Conservation (phyloP, 2,329 filamentous ascomycete species). For the Aspergillus novoparasiticus region DNA sequence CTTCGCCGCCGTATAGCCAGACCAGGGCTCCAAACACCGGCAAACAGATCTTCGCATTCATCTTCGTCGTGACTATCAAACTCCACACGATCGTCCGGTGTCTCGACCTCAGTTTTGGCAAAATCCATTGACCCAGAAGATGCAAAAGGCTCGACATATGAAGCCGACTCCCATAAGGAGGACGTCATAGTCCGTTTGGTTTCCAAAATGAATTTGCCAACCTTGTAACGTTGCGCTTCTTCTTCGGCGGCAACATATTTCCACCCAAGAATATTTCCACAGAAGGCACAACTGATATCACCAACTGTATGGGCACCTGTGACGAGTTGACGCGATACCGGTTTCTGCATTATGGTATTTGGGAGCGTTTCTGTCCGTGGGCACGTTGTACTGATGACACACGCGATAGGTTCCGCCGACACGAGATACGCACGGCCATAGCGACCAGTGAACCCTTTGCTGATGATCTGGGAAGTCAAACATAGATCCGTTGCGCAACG, state of each 20-base stretch:
- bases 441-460: constrained; percentile 66
- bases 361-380: constrained; percentile 49
- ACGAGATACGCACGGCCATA: constrained; percentile 68
- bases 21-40: constrained; percentile 62
- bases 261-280: constrained; percentile 62
- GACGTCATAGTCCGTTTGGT: constrained; percentile 57
- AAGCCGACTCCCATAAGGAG: constrained; percentile 54
- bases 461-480: constrained; percentile 61
- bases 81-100: constrained; percentile 46
- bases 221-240: constrained; percentile 64
- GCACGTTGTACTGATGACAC: constrained; percentile 30
- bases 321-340: constrained; percentile 61
- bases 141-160: constrained; percentile 12
- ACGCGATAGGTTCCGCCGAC: constrained; percentile 43
- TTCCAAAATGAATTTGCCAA: constrained; percentile 68
- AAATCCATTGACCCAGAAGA: background rate
- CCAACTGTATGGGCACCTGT: constrained; percentile 65
- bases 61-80: constrained; percentile 69
- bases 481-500: constrained; percentile 63
- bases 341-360: constrained; percentile 60
- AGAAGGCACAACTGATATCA: constrained; percentile 61
- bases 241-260: constrained; percentile 67
- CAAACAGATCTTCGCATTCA: constrained; percentile 67
- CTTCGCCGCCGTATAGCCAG: constrained; percentile 51
- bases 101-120: constrained; percentile 12